Base-by-base conservation (phyloP, 2,329 filamentous ascomycete species). In the Neonectria coccinea region DNA sequence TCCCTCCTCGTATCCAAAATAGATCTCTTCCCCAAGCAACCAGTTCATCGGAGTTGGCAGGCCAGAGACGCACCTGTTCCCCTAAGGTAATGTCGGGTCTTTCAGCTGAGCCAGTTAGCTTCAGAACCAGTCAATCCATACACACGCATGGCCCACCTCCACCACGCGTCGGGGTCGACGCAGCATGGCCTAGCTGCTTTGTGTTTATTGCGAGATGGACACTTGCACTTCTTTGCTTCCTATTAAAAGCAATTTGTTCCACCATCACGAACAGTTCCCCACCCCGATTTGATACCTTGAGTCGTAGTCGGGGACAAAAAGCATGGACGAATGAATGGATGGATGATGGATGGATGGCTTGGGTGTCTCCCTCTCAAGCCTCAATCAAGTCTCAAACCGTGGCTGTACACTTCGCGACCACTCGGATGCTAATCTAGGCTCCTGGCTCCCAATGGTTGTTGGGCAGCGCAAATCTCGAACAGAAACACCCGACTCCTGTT, bases 401-500 rank as follows among this genome's bases (percentile, higher is more conserved):
- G 68, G 67, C 67, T 70, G 61, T 66, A 69, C 64, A 36, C 20
- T 25, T 45, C 36, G 50, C 67, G 59, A 20, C 41, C 31, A 33
- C 53, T 18, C 20, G 16, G 20, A 8, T 57, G 33, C 10, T 29
- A 29, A 29, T 33, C 39, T 44, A 64, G 57, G 51, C 45, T 47
- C 62, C 56, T 45, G 57, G 51, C 45, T 47, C 62, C 56, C 50
- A 64, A 44, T 52, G 61, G 58, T 69, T 67, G 58, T 69, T 67
- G 66, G 64, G 64, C 69, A 56, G 47, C 58, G 52, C 22, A 59
- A 65, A 65, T 56, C 62, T 50, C 25, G 54, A 66, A 36, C 41
- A 31, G 64, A 14, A 39, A 39, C 36, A 45, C 51, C 42, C 33
- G 20, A 12, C 39, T 41, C 39, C 39, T 42, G 39, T 42, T 18